Evolutionary conservation across 768 basidiomycete genomes (phyloP).

Genomic region (Clitopilus hobsonii): DNA sequence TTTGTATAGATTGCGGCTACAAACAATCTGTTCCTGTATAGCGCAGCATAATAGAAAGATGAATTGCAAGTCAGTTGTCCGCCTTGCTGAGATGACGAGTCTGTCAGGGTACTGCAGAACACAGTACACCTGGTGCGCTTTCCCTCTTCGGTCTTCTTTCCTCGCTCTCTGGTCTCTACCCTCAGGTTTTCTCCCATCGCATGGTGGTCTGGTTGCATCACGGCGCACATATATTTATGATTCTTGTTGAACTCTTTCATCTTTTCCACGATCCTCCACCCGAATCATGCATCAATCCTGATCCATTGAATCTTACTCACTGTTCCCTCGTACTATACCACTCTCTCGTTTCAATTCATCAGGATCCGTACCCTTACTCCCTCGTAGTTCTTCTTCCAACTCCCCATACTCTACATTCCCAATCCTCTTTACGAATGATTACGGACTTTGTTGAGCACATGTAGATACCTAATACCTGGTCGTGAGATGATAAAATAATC

Average conservation of each 20-base stretch:
- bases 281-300: background rate
- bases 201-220: background rate
- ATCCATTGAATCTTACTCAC: background rate
- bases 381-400: background rate
- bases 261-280: too few relatives aligned
- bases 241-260: background rate
- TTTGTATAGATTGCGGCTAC: constrained; percentile 82
- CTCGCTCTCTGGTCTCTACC: background rate
- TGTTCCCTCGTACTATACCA: constrained; percentile 11
- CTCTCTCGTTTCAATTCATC: constrained; percentile 8
- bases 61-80: background rate
- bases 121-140: background rate
- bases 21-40: constrained; percentile 91
- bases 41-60: constrained; percentile 46
- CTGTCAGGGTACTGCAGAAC: background rate
- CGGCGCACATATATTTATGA: constrained; percentile 1
- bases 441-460: background rate
- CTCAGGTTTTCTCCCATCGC: background rate
- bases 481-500: background rate
- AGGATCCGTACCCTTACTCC: constrained; percentile 8
- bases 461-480: constrained; percentile 1
- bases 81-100: background rate
- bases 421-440: background rate
- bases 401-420: constrained; percentile 1
- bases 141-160: background rate